Conservation (phyloP, 129 eudicot genomes). For the Gnaphalium uliginosum region DNA sequence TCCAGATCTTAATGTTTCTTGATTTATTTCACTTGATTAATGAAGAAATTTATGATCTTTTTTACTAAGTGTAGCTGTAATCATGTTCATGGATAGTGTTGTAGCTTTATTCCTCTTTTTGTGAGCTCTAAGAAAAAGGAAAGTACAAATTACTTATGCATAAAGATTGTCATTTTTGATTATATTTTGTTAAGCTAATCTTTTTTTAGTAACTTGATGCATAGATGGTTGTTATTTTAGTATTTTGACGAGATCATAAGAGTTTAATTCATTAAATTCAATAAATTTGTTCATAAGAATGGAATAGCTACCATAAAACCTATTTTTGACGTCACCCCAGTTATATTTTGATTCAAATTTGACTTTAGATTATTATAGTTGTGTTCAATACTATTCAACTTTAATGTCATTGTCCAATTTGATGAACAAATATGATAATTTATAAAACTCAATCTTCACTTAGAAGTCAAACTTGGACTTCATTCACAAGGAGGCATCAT, state of each 20-base stretch:
- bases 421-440: slow-evolving; percentile 14
- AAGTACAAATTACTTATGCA: slow-evolving; percentile 7
- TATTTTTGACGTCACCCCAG: no score
- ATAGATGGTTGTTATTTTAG: neutral
- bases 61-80: neutral
- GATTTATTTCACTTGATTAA: neutral
- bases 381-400: no score
- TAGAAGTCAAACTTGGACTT: slow-evolving; percentile 28
- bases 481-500: neutral
- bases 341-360: no score
- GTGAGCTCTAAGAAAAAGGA: slow-evolving; percentile 9
- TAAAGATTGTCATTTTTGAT: slow-evolving; percentile 28
- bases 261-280: neutral
- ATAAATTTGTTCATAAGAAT: neutral
- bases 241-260: neutral
- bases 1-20: slow-evolving; percentile 31
- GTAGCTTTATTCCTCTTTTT: slow-evolving; percentile 3
- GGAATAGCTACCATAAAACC: neutral
- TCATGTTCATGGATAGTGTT: slow-evolving; percentile 24
- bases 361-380: no score
- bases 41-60: neutral
- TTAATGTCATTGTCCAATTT: slow-evolving; percentile 21
- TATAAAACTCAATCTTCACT: slow-evolving; percentile 29
- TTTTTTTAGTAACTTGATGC: neutral
- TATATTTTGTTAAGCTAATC: neutral